Base-by-base conservation (phyloP, 106 monocot genomes). In the Chionographis japonica region DNA sequence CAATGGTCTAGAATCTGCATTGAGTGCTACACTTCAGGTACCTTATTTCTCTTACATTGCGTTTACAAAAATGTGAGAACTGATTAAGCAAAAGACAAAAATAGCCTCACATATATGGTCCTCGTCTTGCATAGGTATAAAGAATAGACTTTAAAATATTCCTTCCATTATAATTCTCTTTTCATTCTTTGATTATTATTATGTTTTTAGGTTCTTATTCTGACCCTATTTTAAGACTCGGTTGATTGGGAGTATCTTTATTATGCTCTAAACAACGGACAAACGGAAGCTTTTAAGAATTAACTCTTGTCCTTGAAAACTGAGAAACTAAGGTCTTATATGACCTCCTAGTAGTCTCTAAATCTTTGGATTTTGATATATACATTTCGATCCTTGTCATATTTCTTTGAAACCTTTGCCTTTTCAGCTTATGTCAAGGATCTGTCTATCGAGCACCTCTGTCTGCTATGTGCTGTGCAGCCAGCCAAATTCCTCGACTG, bases 21-120 rank as follows among this genome's bases (percentile, higher is more conserved):
- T 98, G 0, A 71, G 78, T 85, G 98, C 98, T 67, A 69, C 76
- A 65, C 76, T 98, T 77, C 93, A 97, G 95, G 95, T 95, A 12
- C 62, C 37, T 66, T 27, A 27, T 27, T 27, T 27, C 27, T 27
- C 27, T 27, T 27, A 27, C 27, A 27, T 27, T 27, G 27, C 27
- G 1, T 27, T 27, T 27, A 27, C 27, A 27, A 27, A 27, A 27
- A 27, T 27, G 27, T 27, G 27, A 27, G 27, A 27, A 27, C 27
- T 27, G 27, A 27, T 27, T 27, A 27, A 27, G 27, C 27, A 27
- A 27, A 27, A 27, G 27, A 27, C 27, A 27, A 27, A 27, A 27
- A 1, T 0, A 27, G 1, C 27, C 27, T 27, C 27, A 27, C 46
- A 46, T 46, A 46, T 46, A 46, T 46, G 46, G 9, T 46, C 46